A percentile compares a stretch with the other conserved stretches of the same genome.
These are phyloP conservation scores for Pythium inflatum DNA, from an alignment of 352 stramenopile species.

Conservation along the genomic window DNA sequence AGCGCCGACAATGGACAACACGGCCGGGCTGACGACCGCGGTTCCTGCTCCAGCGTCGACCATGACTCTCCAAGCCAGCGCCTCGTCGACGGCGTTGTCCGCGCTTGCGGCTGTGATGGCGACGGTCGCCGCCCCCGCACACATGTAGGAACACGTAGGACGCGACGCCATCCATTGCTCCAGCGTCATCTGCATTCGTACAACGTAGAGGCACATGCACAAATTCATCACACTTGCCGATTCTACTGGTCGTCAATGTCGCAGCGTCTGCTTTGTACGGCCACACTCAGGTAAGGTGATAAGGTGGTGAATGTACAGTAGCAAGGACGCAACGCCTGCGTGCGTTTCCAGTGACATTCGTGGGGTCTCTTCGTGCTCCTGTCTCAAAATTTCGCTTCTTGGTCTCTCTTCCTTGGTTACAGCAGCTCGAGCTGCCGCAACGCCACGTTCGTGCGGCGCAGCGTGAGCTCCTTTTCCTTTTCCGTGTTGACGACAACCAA, in stretches of 20 bases:
- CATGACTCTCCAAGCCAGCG: too few relatives aligned
- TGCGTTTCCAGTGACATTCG: not conserved
- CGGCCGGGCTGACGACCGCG: too few relatives aligned
- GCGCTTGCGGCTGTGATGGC: not conserved
- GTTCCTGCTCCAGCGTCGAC: too few relatives aligned
- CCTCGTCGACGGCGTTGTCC: not conserved
- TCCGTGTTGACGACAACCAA: conserved; percentile 66
- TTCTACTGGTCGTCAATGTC: not conserved
- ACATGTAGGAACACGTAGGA: too few relatives aligned
- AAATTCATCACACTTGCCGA: too few relatives aligned
- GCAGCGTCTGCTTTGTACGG: not conserved
- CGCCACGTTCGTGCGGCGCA: conserved; percentile 51
- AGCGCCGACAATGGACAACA: too few relatives aligned
- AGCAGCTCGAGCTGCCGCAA: conserved; percentile 62
- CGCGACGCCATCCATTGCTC: not conserved
- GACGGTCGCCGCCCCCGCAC: too few relatives aligned
- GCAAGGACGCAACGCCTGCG: too few relatives aligned
- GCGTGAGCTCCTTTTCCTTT: conserved; percentile 70
- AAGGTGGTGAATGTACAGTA: too few relatives aligned
- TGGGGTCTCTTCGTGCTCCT: not conserved
- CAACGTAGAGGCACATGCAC: too few relatives aligned
- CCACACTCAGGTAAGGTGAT: too few relatives aligned
- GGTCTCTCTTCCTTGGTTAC: not conserved
- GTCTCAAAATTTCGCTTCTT: not conserved
- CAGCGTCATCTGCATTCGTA: too few relatives aligned